Evolutionary conservation across 768 basidiomycete species (phyloP).

Genomic region (Xerocomus brunneocitrinus): DNA sequence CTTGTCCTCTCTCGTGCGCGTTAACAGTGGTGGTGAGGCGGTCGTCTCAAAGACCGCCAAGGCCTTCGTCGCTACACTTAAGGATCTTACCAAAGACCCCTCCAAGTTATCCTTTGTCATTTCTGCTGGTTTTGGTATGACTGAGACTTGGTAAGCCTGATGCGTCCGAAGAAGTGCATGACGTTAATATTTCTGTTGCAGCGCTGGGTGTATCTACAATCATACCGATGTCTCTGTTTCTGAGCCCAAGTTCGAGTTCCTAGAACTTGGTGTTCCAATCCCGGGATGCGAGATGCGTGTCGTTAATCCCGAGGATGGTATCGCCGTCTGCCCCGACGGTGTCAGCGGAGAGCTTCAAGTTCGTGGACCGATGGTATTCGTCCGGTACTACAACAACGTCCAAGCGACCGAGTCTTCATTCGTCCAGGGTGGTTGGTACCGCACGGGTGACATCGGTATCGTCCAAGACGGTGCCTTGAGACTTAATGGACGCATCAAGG

Average conservation of each 20-base stretch:
- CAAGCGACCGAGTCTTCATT: slow-evolving; percentile 45
- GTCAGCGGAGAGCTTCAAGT: slow-evolving; percentile 40
- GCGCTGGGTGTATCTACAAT: slow-evolving; percentile 37
- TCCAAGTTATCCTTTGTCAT: slow-evolving; percentile 16
- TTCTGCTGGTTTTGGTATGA: slow-evolving; percentile 41
- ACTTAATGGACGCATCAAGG: slow-evolving; percentile 39
- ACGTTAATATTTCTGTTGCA: neutral
- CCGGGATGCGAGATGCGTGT: slow-evolving; percentile 33
- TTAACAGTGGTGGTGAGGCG: slow-evolving; percentile 43
- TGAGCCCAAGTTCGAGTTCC: slow-evolving; percentile 27
- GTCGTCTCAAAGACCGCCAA: slow-evolving; percentile 36
- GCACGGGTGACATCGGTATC: slow-evolving; percentile 50
- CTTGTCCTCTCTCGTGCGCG: slow-evolving; percentile 29
- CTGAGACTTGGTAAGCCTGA: slow-evolving; percentile 33
- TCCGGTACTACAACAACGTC: slow-evolving; percentile 43
- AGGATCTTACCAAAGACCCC: slow-evolving; percentile 17
- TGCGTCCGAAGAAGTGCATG: neutral
- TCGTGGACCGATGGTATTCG: slow-evolving; percentile 35
- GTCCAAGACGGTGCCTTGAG: slow-evolving; percentile 32
- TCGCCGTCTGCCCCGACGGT: slow-evolving; percentile 18
- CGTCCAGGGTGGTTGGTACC: slow-evolving; percentile 48
- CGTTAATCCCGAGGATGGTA: slow-evolving; percentile 25
- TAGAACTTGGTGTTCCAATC: slow-evolving; percentile 29
- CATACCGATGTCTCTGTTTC: slow-evolving; percentile 14
- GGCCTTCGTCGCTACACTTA: slow-evolving; percentile 30